These are phyloP conservation scores for Sphaerulina musiva DNA, from an alignment of 2,329 filamentous ascomycete species.

Conservation along the genomic window DNA sequence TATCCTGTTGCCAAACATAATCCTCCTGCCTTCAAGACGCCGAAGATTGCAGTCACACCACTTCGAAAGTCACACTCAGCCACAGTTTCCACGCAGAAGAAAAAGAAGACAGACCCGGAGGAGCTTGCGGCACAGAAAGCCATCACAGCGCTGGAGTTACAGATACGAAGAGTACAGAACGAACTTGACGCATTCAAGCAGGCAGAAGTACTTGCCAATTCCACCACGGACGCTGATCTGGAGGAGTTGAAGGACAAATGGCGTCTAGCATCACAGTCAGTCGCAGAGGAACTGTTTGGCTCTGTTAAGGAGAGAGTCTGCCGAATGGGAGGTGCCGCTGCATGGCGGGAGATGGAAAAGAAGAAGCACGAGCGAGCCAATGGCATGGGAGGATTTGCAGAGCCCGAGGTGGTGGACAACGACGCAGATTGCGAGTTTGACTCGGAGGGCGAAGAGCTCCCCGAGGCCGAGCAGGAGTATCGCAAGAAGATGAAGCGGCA, in stretches of 20 bases:
- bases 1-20: neutral
- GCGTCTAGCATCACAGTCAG: slow-evolving; percentile 53
- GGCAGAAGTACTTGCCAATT: slow-evolving; percentile 46
- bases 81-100: slow-evolving; percentile 15
- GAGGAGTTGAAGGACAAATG: slow-evolving; percentile 53
- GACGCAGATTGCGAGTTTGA: slow-evolving; percentile 35
- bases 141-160: slow-evolving; percentile 24
- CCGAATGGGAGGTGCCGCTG: slow-evolving; percentile 56
- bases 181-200: slow-evolving; percentile 50
- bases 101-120: slow-evolving; percentile 22
- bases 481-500: slow-evolving; percentile 45
- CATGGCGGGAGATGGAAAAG: slow-evolving; percentile 40
- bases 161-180: slow-evolving; percentile 38
- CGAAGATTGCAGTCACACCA: slow-evolving; percentile 19
- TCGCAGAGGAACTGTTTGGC: slow-evolving; percentile 62
- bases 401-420: slow-evolving; percentile 30
- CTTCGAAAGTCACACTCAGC: slow-evolving; percentile 36
- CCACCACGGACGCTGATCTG: slow-evolving; percentile 49
- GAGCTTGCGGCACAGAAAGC: slow-evolving; percentile 25
- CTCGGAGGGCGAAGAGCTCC: slow-evolving; percentile 31
- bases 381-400: slow-evolving; percentile 29
- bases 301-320: slow-evolving; percentile 55
- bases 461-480: slow-evolving; percentile 39
- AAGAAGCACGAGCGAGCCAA: slow-evolving; percentile 28
- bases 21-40: neutral